A percentile compares a stretch with the other conserved stretches of the same genome.
phyloP scores from a whole-genome alignment of 2,329 filamentous ascomycete genomes.

The Ascomycota sp. region DNA sequence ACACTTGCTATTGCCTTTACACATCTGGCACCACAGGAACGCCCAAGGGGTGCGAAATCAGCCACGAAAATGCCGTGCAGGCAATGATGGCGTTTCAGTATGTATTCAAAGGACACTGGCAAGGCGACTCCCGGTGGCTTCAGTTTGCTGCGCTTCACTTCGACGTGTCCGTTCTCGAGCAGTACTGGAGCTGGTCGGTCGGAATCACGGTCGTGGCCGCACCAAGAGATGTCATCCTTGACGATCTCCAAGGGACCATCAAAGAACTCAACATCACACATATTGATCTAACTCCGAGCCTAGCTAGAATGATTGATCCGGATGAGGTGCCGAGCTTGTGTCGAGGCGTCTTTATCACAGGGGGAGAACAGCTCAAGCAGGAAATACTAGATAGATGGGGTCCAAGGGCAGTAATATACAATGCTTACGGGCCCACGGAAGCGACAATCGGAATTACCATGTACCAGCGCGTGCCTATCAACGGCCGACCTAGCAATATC shows the following conservation, averaged over 20 bases:
- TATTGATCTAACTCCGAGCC: conserved; percentile 73
- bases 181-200: conserved; percentile 89
- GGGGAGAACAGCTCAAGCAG: conserved; percentile 69
- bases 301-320: conserved; percentile 58
- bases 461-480: conserved; percentile 55
- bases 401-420: conserved; percentile 58
- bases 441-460: conserved; percentile 85
- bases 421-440: conserved; percentile 81
- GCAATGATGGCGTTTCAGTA: conserved; percentile 70
- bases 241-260: conserved; percentile 57
- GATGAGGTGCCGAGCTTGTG: conserved; percentile 61
- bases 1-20: conserved; percentile 64
- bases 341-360: conserved; percentile 75
- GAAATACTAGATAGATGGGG: conserved; percentile 81
- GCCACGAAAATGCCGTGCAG: conserved; percentile 72
- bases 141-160: conserved; percentile 92
- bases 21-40: conserved; percentile 73
- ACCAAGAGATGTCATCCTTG: conserved; percentile 63
- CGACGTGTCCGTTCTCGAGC: conserved; percentile 78
- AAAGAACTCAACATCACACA: conserved; percentile 56
- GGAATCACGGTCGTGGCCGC: conserved; percentile 68
- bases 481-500: conserved; percentile 71
- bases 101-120: conserved; percentile 57
- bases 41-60: conserved; percentile 73
- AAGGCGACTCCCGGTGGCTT: conserved; percentile 52